Evolutionary conservation across 768 basidiomycete genomes (phyloP).

Genomic region (Boletus huronensis): DNA sequence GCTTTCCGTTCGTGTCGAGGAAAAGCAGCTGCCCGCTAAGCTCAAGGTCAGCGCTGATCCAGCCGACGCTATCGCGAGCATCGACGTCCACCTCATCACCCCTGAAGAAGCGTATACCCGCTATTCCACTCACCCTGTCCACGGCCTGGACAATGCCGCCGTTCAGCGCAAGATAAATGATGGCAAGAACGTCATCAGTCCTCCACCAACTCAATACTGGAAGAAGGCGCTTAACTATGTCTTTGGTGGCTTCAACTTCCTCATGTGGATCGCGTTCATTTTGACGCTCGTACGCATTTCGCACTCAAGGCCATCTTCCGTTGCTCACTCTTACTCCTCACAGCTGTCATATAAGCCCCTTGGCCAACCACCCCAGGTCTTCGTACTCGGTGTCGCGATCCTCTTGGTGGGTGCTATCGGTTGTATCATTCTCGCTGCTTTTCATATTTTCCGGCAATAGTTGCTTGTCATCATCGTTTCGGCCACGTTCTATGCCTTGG

Average conservation of each 20-base stretch:
- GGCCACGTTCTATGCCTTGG: constrained; percentile 44
- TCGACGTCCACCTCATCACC: constrained; percentile 48
- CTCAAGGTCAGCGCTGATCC: constrained; percentile 28
- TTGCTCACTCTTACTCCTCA: constrained; percentile 12
- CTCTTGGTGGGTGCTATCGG: constrained; percentile 37
- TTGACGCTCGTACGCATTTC: constrained; percentile 35
- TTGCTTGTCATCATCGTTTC: constrained; percentile 39
- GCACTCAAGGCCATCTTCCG: not conserved
- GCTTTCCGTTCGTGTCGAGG: constrained; percentile 42
- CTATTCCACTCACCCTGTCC: constrained; percentile 40
- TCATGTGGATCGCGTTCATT: constrained; percentile 55
- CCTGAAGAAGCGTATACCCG: constrained; percentile 42
- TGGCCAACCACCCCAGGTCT: constrained; percentile 37
- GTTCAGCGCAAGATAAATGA: constrained; percentile 35
- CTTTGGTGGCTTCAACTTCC: constrained; percentile 55
- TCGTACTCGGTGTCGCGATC: constrained; percentile 48
- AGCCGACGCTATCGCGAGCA: constrained; percentile 36
- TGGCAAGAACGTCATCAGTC: constrained; percentile 51
- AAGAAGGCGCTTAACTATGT: constrained; percentile 51
- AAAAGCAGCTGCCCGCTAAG: constrained; percentile 18
- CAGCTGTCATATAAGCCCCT: constrained; percentile 51
- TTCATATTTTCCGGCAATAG: constrained; percentile 18
- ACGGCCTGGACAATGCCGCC: constrained; percentile 43
- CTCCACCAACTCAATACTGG: constrained; percentile 45
- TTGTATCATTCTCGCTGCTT: constrained; percentile 5